phyloP scores from a whole-genome alignment of 257 asterid genomes.

The Solanum etuberosum region DNA sequence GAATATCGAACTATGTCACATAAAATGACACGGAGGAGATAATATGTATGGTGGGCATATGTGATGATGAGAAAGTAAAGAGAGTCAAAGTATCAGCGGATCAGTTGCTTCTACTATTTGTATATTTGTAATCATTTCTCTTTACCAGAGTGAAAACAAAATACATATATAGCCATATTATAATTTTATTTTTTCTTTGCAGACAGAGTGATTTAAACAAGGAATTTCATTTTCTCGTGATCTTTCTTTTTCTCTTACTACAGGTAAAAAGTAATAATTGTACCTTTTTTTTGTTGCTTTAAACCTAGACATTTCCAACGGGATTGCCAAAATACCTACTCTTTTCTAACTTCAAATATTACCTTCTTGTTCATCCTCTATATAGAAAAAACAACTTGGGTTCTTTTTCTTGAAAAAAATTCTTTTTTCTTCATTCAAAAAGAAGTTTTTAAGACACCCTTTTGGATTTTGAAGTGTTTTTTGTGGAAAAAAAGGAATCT shows the following conservation, averaged over 20 bases:
- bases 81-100: constrained; percentile 5
- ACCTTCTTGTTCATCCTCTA: not conserved
- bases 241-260: not conserved
- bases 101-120: constrained; percentile 13
- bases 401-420: not conserved
- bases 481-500: not conserved
- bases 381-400: not conserved
- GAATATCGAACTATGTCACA: too few species aligned
- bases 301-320: constrained; percentile 1
- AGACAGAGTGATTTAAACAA: not conserved
- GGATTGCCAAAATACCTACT: not conserved
- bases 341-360: not conserved
- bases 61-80: not conserved
- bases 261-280: not conserved
- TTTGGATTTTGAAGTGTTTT: not conserved
- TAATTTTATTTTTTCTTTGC: not conserved
- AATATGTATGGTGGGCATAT: too few species aligned
- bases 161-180: not conserved
- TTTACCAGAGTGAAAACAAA: not conserved
- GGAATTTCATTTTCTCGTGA: not conserved
- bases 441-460: not conserved
- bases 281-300: not conserved
- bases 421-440: not conserved
- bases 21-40: too few species aligned
- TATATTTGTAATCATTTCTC: constrained; percentile 18